Evolutionary conservation across 768 basidiomycete species (phyloP), one percentile per base, ranked within the genome.

Genomic region (Kockovaella imperatae): DNA sequence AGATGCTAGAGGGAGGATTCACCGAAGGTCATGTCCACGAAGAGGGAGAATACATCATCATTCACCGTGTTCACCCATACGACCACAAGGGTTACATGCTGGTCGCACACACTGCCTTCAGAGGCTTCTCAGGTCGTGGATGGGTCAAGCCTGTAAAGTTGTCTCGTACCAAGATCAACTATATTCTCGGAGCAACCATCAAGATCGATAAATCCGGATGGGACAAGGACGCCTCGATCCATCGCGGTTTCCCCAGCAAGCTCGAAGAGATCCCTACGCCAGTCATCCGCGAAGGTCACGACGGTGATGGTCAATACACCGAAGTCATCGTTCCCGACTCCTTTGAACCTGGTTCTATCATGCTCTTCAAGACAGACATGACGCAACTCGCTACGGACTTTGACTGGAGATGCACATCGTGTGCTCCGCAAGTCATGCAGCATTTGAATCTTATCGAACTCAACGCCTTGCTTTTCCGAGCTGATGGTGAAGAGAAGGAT

Each of bases 21-120:
- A 80, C 82, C 50, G 95, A 99, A 70, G 93, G 89, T 0, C 88
- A 96, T 73, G 87, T 97, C 8, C 91, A 91, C 62, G 89, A 96
- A 69, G 95, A 97, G 69, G 89, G 86, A 54, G 83, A 96, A 68
- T 97, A 99, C 72, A 93, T 97, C 55, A 79, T 85, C 36, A 75
- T 96, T 14, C 88, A 93, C 62, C 83, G 95, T 18, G 84, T 97
- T 3, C 87, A 97, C 59, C 91, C 93, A 0, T 72, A 72, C 21
- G 86, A 87, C 0, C 88, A 89, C 70, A 86, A 85, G 60, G 95
- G 95, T 1, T 97, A 91, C 70, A 67, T 99, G 25, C 77, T 97
- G 8, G 80, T 99, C 15, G 86, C 86, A 1, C 91, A 93, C 56
- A 91, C 87, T 1, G 89, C 89, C 0, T 96, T 93, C 76, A 75